Conservation (phyloP, 345 rosid species). For the Crucihimalaya himalaica region DNA sequence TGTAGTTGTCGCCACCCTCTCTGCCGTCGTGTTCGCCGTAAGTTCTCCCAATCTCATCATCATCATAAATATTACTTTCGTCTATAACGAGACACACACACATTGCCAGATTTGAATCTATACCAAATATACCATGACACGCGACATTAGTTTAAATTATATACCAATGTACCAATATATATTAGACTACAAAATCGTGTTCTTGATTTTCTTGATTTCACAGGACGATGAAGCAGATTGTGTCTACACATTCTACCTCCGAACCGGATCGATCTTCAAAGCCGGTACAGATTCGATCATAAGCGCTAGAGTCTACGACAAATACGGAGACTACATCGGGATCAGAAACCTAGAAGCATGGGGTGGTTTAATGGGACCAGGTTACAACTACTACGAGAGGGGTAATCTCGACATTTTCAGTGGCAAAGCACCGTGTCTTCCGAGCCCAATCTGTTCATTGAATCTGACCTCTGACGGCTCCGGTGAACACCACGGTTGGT, state of each 20-base stretch:
- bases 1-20: slow-evolving; percentile 24
- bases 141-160: not conserved
- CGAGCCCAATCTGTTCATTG: slow-evolving; percentile 58
- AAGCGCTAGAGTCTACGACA: slow-evolving; percentile 54
- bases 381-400: slow-evolving; percentile 82
- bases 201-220: not conserved
- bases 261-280: slow-evolving; percentile 81
- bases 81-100: not conserved
- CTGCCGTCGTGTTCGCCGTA: slow-evolving; percentile 31
- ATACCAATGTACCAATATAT: too few relatives aligned
- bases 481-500: slow-evolving; percentile 81
- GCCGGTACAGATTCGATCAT: slow-evolving; percentile 81
- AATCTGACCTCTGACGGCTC: slow-evolving; percentile 80
- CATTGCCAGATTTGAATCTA: not conserved
- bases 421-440: slow-evolving; percentile 65
- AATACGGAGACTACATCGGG: slow-evolving; percentile 44
- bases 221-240: slow-evolving; percentile 60
- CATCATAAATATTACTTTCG: not conserved
- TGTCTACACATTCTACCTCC: slow-evolving; percentile 64
- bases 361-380: slow-evolving; percentile 88
- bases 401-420: slow-evolving; percentile 89
- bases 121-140: not conserved
- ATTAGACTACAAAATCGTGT: too few relatives aligned
- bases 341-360: slow-evolving; percentile 60
- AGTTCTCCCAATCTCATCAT: not conserved